Evolutionary conservation across 306 rosid genomes (phyloP).

Genomic region (Dalbergia cultrata): DNA sequence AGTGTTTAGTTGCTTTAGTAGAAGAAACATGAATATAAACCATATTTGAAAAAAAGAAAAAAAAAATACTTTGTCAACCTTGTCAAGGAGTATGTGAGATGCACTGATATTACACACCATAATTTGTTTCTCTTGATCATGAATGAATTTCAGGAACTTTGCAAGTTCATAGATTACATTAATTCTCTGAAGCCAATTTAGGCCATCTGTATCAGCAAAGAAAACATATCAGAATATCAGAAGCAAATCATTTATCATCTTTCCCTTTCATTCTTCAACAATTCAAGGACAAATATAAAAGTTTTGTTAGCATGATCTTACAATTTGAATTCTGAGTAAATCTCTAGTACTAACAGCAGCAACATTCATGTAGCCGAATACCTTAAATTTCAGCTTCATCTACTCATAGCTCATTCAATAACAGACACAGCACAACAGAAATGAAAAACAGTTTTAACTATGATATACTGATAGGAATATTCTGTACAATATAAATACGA

Average conservation of each 20-base stretch:
- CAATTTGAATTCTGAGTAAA: not conserved
- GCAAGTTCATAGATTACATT: slow-evolving; percentile 64
- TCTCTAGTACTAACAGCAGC: not conserved
- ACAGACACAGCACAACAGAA: not conserved
- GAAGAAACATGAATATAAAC: not conserved
- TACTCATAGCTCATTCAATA: not conserved
- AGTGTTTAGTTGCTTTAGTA: not conserved
- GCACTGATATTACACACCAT: slow-evolving; percentile 54
- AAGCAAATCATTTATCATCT: not conserved
- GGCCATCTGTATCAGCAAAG: slow-evolving; percentile 44
- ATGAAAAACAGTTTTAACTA: not conserved
- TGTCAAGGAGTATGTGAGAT: slow-evolving; percentile 66
- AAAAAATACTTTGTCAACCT: slow-evolving; percentile 52
- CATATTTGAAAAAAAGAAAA: too few relatives aligned
- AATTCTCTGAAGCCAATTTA: slow-evolving; percentile 64
- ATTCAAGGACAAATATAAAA: not conserved
- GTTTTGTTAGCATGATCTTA: not conserved
- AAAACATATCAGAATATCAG: not conserved
- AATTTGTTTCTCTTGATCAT: slow-evolving; percentile 59
- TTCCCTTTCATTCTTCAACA: not conserved
- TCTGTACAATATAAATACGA: too few relatives aligned
- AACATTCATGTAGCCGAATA: not conserved
- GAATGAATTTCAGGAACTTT: slow-evolving; percentile 60
- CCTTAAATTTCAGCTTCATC: not conserved
- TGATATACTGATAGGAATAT: too few relatives aligned